These are phyloP conservation scores for Arthrobotrys pseudoclavata DNA, from an alignment of 2,329 filamentous ascomycete species.

Conservation along the genomic window DNA sequence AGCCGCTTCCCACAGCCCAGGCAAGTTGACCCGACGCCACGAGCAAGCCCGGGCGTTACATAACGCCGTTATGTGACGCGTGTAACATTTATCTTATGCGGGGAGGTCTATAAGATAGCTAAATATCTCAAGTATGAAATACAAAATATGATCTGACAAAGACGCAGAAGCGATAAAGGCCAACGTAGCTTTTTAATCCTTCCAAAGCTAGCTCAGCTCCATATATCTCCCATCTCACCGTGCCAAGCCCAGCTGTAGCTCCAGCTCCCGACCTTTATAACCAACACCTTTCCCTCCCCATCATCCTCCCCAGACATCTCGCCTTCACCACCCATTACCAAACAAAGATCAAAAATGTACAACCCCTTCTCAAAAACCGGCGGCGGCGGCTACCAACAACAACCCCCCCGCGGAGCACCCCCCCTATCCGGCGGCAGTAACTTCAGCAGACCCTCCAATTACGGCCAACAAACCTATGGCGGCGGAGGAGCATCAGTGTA, in stretches of 20 bases:
- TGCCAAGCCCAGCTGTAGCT: neutral
- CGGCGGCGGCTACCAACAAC: constrained; percentile 33
- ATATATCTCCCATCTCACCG: neutral
- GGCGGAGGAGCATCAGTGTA: constrained; percentile 27
- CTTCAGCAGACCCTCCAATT: constrained; percentile 32
- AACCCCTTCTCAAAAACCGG: constrained; percentile 35
- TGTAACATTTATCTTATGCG: neutral
- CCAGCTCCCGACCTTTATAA: neutral
- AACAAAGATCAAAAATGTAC: constrained; percentile 8
- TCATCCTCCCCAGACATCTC: neutral
- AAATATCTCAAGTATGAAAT: neutral
- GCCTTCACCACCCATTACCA: neutral
- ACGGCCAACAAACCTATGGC: constrained; percentile 35
- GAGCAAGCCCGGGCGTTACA: neutral
- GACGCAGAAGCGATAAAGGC: neutral
- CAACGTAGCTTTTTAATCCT: neutral
- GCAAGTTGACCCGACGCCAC: neutral
- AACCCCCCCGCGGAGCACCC: constrained; percentile 13
- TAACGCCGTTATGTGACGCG: neutral
- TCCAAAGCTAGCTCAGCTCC: neutral
- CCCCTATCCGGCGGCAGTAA: constrained; percentile 13
- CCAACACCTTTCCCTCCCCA: neutral
- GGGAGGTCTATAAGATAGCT: too few species aligned
- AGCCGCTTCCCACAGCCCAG: neutral
- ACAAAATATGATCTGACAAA: neutral